Percentiles rank a stretch among this genome's conserved stretches.
Evolutionary conservation across 768 basidiomycete genomes (phyloP).

Genomic region (Gloeophyllum trabeum): DNA sequence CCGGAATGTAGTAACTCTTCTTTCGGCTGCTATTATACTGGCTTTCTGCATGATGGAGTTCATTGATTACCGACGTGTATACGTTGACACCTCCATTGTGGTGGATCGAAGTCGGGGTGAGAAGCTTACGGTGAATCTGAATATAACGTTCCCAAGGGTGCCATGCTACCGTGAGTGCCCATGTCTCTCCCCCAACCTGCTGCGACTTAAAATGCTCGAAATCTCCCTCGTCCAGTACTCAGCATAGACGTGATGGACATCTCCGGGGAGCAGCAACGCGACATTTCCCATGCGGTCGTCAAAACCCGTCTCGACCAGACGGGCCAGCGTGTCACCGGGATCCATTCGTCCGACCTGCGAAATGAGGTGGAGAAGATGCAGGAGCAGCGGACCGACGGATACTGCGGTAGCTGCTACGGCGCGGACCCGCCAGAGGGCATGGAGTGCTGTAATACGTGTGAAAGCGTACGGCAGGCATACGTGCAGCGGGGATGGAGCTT

Average conservation of each 20-base stretch:
- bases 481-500: slow-evolving; percentile 94
- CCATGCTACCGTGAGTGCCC: slow-evolving; percentile 85
- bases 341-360: slow-evolving; percentile 50
- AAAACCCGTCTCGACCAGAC: slow-evolving; percentile 65
- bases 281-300: slow-evolving; percentile 79
- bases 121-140: slow-evolving; percentile 83
- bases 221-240: slow-evolving; percentile 52
- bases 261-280: slow-evolving; percentile 88
- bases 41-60: slow-evolving; percentile 91
- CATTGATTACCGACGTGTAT: slow-evolving; percentile 84
- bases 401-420: slow-evolving; percentile 96
- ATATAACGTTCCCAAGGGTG: slow-evolving; percentile 91
- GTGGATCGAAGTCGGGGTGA: slow-evolving; percentile 95
- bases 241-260: slow-evolving; percentile 98
- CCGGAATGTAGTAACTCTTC: slow-evolving; percentile 64
- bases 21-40: slow-evolving; percentile 87
- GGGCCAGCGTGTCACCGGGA: slow-evolving; percentile 48
- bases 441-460: slow-evolving; percentile 95
- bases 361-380: slow-evolving; percentile 83
- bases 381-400: slow-evolving; percentile 43
- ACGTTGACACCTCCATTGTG: slow-evolving; percentile 82
- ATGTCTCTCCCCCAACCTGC: background rate
- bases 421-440: slow-evolving; percentile 50
- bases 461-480: slow-evolving; percentile 87
- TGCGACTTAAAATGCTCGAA: background rate